Conservation (phyloP, 495 filamentous ascomycete genomes). For the Aspergillus haitiensis region DNA sequence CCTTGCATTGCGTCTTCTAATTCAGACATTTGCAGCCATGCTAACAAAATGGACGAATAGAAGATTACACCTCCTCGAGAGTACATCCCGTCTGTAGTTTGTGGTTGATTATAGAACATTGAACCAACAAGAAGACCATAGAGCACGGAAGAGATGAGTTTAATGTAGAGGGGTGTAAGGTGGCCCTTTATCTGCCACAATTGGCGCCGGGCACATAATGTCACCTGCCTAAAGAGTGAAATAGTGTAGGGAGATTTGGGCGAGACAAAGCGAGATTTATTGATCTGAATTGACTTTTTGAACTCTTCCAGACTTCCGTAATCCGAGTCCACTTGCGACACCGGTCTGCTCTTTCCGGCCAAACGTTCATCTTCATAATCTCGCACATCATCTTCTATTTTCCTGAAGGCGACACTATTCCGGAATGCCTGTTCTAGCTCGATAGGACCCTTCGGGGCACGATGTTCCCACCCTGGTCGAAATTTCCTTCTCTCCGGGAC, state of each 20-base stretch:
- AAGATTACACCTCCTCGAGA: conserved; percentile 57
- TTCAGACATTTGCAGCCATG: conserved; percentile 76
- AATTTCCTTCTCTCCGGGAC: conserved; percentile 64
- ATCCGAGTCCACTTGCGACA: conserved; percentile 37
- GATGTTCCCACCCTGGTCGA: conserved; percentile 62
- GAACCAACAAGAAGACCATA: conserved; percentile 38
- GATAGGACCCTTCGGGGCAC: conserved; percentile 65
- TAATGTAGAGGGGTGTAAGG: conserved; percentile 35
- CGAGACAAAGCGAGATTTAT: conserved; percentile 43
- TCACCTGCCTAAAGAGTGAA: conserved; percentile 61
- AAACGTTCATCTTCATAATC: conserved; percentile 45
- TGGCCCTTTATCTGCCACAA: conserved; percentile 49
- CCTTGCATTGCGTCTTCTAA: conserved; percentile 68
- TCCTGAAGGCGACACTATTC: conserved; percentile 10
- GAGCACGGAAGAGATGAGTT: conserved; percentile 35
- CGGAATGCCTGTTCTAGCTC: conserved; percentile 49
- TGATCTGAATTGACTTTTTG: conserved; percentile 42
- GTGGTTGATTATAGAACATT: conserved; percentile 39
- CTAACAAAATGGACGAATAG: conserved; percentile 74
- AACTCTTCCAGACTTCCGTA: conserved; percentile 47
- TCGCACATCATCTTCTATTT: conserved; percentile 48
- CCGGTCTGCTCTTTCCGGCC: conserved; percentile 32
- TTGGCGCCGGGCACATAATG: conserved; percentile 62
- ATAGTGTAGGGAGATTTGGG: conserved; percentile 57
- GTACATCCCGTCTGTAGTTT: conserved; percentile 51